phyloP scores from a whole-genome alignment of 768 basidiomycete genomes.

The Filobasidium floriforme region DNA sequence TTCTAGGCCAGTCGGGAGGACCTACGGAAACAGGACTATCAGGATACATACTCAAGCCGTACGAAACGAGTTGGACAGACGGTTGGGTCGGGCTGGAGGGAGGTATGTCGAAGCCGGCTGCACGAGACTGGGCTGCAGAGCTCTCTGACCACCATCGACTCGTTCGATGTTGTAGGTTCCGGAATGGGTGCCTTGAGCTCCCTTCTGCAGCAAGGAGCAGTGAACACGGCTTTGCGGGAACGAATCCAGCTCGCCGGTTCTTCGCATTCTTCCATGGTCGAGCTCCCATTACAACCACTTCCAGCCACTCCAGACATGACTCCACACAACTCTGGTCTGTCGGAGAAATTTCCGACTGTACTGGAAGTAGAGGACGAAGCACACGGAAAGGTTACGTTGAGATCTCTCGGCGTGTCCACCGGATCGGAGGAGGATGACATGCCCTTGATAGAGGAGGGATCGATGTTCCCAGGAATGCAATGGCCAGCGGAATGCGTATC shows the following conservation, averaged over 20 bases:
- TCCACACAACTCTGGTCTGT: not conserved
- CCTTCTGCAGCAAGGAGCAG: constrained; percentile 50
- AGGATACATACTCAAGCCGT: constrained; percentile 79
- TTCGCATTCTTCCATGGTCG: constrained; percentile 10
- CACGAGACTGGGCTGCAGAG: too few relatives aligned
- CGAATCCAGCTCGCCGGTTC: constrained; percentile 21
- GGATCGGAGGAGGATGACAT: constrained; percentile 55
- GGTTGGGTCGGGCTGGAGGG: constrained; percentile 81
- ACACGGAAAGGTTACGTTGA: constrained; percentile 3
- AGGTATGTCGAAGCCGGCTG: constrained; percentile 51
- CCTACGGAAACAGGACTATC: constrained; percentile 83
- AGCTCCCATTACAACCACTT: constrained; percentile 30
- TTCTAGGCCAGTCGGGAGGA: constrained; percentile 70
- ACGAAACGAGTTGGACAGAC: constrained; percentile 60
- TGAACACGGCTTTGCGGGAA: constrained; percentile 14
- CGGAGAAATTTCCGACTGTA: not conserved
- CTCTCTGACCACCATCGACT: not conserved
- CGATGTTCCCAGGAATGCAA: constrained; percentile 30
- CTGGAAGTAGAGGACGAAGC: not conserved
- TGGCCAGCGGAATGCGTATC: constrained; percentile 24
- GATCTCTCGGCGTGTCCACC: constrained; percentile 35
- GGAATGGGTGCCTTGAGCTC: constrained; percentile 66
- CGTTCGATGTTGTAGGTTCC: constrained; percentile 55
- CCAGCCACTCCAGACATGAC: constrained; percentile 47
- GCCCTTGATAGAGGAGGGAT: constrained; percentile 48